phyloP scores from a whole-genome alignment of 1,139 yeast genomes.

The Taiozyma sp. region DNA sequence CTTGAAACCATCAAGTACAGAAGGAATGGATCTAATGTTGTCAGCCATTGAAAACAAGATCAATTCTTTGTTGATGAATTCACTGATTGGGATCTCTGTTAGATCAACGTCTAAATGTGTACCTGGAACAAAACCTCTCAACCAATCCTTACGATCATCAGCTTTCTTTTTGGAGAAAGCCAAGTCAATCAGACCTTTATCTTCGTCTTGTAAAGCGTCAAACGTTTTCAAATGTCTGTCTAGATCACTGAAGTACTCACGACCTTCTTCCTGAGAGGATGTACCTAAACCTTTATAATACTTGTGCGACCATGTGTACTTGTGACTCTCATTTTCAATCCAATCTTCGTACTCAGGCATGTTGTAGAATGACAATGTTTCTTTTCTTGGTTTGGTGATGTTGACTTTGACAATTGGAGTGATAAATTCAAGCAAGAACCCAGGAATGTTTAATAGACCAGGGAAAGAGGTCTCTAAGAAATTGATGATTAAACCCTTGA shows the following conservation, averaged over 20 bases:
- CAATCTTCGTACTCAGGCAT: slow-evolving; percentile 96
- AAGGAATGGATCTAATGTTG: slow-evolving; percentile 91
- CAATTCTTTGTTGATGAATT: slow-evolving; percentile 91
- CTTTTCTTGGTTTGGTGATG: slow-evolving; percentile 58
- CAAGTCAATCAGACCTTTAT: slow-evolving; percentile 75
- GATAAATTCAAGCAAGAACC: slow-evolving; percentile 87
- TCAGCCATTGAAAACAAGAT: slow-evolving; percentile 97
- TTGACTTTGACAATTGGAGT: slow-evolving; percentile 96
- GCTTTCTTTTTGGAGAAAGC: slow-evolving; percentile 96
- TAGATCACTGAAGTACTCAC: slow-evolving; percentile 83
- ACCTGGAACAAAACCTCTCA: slow-evolving; percentile 84
- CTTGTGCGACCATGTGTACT: slow-evolving; percentile 84
- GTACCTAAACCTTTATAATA: slow-evolving; percentile 99
- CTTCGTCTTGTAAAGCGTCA: slow-evolving; percentile 77
- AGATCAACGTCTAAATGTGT: slow-evolving; percentile 85
- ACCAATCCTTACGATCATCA: slow-evolving; percentile 97
- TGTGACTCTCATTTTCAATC: slow-evolving; percentile 79
- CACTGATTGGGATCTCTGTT: slow-evolving; percentile 78
- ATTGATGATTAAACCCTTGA: slow-evolving; percentile 91
- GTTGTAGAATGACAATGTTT: slow-evolving; percentile 72
- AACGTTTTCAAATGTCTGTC: slow-evolving; percentile 85
- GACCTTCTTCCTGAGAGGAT: slow-evolving; percentile 70
- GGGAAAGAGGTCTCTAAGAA: slow-evolving; percentile 94
- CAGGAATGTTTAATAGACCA: slow-evolving; percentile 85
- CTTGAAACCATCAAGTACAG: slow-evolving; percentile 90